These are phyloP conservation scores for Penicillium concentricum DNA, from an alignment of 2,329 filamentous ascomycete species.

Conservation along the genomic window DNA sequence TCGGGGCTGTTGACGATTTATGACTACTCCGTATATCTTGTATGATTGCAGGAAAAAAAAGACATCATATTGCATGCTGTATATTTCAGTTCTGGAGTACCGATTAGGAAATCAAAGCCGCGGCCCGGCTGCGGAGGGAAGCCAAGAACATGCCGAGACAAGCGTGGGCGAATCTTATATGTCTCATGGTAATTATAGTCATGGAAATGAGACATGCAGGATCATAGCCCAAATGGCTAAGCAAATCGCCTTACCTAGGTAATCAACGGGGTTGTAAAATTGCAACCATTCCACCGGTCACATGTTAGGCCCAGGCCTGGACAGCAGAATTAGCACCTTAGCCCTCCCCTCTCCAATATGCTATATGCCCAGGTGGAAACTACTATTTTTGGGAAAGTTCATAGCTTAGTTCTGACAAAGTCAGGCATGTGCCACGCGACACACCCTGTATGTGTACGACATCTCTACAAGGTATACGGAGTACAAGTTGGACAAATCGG, in stretches of 20 bases:
- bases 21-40: conserved; percentile 16
- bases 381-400: not conserved
- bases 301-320: conserved; percentile 2
- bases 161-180: not conserved
- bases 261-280: no score
- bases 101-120: not conserved
- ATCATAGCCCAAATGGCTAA: not conserved
- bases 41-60: conserved; percentile 12
- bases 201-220: not conserved
- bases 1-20: conserved; percentile 22
- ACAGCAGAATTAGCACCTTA: not conserved
- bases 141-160: not conserved
- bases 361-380: no score
- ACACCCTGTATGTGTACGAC: not conserved
- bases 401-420: not conserved
- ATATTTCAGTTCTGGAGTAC: not conserved
- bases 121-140: not conserved
- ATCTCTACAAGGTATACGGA: no score
- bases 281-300: conserved; percentile 15
- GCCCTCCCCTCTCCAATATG: not conserved
- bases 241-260: no score
- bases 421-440: conserved; percentile 4
- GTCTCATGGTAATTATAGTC: not conserved
- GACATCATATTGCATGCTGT: not conserved
- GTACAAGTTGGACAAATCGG: no score